A percentile compares a stretch with the other conserved stretches of the same genome.
Evolutionary conservation across 805 yeast genomes (phyloP).

Genomic region (Barnettozyma vustinii): DNA sequence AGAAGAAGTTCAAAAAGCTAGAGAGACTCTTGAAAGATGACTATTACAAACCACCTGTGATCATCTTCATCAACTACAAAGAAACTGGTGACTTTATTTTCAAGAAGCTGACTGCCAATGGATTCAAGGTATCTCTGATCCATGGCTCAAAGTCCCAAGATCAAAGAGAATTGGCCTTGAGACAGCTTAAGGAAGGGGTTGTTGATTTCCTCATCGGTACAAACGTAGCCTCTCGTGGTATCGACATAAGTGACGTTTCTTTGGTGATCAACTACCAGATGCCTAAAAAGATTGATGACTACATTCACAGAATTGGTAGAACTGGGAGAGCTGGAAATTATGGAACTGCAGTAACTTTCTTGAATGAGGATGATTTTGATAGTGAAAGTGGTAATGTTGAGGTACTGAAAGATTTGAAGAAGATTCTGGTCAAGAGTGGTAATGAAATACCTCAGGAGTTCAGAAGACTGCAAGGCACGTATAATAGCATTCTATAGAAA

Average conservation of each 20-base stretch:
- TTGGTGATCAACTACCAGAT: slow-evolving; percentile 84
- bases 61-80: slow-evolving; percentile 77
- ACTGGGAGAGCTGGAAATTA: slow-evolving; percentile 90
- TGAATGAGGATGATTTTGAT: slow-evolving; percentile 55
- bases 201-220: slow-evolving; percentile 78
- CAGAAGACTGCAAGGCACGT: slow-evolving; percentile 9
- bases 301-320: slow-evolving; percentile 90
- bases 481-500: slow-evolving; percentile 10
- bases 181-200: slow-evolving; percentile 47
- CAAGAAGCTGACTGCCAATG: slow-evolving; percentile 40
- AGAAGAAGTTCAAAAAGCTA: slow-evolving; percentile 41
- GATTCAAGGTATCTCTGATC: slow-evolving; percentile 51
- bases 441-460: slow-evolving; percentile 20
- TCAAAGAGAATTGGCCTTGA: slow-evolving; percentile 74
- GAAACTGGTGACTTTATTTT: slow-evolving; percentile 65
- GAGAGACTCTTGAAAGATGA: slow-evolving; percentile 29
- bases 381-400: slow-evolving; percentile 36
- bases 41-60: slow-evolving; percentile 49
- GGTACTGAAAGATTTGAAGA: slow-evolving; percentile 18
- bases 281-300: slow-evolving; percentile 73
- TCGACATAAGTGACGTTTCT: slow-evolving; percentile 84
- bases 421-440: slow-evolving; percentile 18
- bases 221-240: slow-evolving; percentile 94
- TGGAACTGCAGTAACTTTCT: slow-evolving; percentile 73
- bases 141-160: slow-evolving; percentile 89